Base-by-base conservation (phyloP, 192 early-diverging fungal species). In the Coemansia sp. region DNA sequence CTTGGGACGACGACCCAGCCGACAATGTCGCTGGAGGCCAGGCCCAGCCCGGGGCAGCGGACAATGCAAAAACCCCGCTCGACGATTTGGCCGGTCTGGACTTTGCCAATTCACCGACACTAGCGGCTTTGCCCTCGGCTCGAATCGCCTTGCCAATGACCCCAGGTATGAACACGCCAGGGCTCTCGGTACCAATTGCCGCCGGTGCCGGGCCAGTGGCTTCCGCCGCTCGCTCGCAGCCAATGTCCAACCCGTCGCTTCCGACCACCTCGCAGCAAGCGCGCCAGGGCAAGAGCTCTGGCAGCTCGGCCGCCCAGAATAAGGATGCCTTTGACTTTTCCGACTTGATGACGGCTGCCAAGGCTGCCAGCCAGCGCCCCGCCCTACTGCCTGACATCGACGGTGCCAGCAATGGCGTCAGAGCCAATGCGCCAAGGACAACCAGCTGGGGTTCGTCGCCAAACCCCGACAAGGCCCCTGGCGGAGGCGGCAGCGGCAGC, bases 281-380 rank as follows among this genome's bases (percentile, higher is more conserved):
- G 17, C 74, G 67, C 23, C 15, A 47, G 29, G 26, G 43, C 37
- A 64, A 51, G 33, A 21, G 30, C 13, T 5, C 27, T 23, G 49
- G 27, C n/a, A 17, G 39, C 22, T 30, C 23, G 26, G 36, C 23
- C 23, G 33, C 22, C 10, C 34, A 29, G 36, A 58, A 42, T 27
- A 63, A 66, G 43, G 74, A 77, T 53, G 63, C 43, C 25, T 77
- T 77, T 67, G 74, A 77, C 51, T 77, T 77, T 63, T 70, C 68
- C 1, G 68, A 70, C 21, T 37, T 77, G 41, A 17, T 77, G 40
- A 38, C 63, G 0, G 68, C 68, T 1, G 74, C 74, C 15, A 77
- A 77, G 56, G 56, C 32, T 31, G 62, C 55, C 32, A 68, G 65
- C 42, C 48, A 27, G 15, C 51, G 36, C 13, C 35, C 51, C n/a